Conservation (phyloP, 352 stramenopile species). For the Plasmopara viticola region DNA sequence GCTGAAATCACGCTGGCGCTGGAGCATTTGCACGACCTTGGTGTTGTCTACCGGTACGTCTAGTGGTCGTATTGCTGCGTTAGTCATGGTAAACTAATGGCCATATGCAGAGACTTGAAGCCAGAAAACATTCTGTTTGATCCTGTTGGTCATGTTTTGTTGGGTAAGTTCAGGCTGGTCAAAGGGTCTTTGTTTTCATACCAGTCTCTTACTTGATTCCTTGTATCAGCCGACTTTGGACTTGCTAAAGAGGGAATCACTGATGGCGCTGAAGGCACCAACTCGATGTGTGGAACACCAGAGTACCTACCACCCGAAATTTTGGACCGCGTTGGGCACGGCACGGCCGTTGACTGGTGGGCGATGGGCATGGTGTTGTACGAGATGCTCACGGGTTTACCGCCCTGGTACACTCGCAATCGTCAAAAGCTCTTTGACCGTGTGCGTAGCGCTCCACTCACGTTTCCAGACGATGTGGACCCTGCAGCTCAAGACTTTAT, state of each 20-base stretch:
- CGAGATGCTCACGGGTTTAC: conserved; percentile 91
- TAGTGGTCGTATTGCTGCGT: background rate
- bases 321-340: conserved; percentile 82
- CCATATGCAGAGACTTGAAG: conserved; percentile 57
- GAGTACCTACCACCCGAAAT: conserved; percentile 93
- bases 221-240: conserved; percentile 67
- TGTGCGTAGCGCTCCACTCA: conserved; percentile 82
- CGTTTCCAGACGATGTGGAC: conserved; percentile 83
- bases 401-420: conserved; percentile 91
- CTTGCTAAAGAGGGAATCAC: conserved; percentile 84
- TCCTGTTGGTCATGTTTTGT: conserved; percentile 58
- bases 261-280: conserved; percentile 73
- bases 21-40: conserved; percentile 83
- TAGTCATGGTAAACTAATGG: background rate
- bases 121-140: conserved; percentile 87
- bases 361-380: conserved; percentile 90
- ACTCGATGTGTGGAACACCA: conserved; percentile 87
- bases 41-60: conserved; percentile 78
- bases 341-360: conserved; percentile 91
- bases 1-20: conserved; percentile 88
- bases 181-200: background rate
- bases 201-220: conserved; percentile 1
- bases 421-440: conserved; percentile 89
- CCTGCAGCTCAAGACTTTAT: conserved; percentile 75
- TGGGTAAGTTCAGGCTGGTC: conserved; percentile 23